phyloP scores from a whole-genome alignment of 768 basidiomycete genomes.

The Boletus sp. region DNA sequence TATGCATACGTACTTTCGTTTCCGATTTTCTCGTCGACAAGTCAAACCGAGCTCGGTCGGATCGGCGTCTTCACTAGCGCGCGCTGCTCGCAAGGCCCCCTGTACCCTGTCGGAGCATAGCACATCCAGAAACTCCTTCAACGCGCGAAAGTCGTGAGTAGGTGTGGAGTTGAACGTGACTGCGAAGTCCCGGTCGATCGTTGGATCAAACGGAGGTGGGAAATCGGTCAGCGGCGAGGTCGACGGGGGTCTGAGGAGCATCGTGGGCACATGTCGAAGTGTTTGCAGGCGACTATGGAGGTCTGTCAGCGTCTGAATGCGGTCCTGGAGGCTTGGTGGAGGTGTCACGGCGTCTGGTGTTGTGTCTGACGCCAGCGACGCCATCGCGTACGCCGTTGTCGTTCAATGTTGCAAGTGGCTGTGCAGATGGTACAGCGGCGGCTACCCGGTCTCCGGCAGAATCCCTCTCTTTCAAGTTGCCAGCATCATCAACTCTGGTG shows the following conservation, averaged over 20 bases:
- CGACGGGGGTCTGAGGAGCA: conserved; percentile 41
- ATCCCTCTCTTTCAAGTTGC: too few relatives aligned
- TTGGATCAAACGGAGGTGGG: conserved; percentile 26
- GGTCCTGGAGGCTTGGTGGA: conserved; percentile 35
- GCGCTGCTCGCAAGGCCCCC: conserved; percentile 52
- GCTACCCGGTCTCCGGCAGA: too few relatives aligned
- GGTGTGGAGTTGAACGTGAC: conserved; percentile 28
- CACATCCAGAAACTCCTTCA: conserved; percentile 46
- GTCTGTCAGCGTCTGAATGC: conserved; percentile 46
- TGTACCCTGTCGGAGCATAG: conserved; percentile 53
- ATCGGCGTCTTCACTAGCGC: conserved; percentile 53
- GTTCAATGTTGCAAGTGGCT: conserved; percentile 15
- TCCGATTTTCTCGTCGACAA: conserved; percentile 48
- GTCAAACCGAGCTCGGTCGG: conserved; percentile 44
- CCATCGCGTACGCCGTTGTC: too few relatives aligned
- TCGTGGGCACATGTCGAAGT: conserved; percentile 44
- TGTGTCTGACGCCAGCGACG: conserved; percentile 2
- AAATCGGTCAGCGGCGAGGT: conserved; percentile 22
- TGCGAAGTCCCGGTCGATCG: conserved; percentile 28
- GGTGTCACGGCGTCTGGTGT: not conserved
- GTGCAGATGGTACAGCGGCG: conserved; percentile 1
- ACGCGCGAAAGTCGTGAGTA: conserved; percentile 42
- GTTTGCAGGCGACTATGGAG: conserved; percentile 42
- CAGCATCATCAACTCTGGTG: too few relatives aligned
- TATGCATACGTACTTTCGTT: conserved; percentile 47